These are phyloP conservation scores for Ceratonia siliqua DNA, from an alignment of 306 rosid genomes.

Conservation along the genomic window DNA sequence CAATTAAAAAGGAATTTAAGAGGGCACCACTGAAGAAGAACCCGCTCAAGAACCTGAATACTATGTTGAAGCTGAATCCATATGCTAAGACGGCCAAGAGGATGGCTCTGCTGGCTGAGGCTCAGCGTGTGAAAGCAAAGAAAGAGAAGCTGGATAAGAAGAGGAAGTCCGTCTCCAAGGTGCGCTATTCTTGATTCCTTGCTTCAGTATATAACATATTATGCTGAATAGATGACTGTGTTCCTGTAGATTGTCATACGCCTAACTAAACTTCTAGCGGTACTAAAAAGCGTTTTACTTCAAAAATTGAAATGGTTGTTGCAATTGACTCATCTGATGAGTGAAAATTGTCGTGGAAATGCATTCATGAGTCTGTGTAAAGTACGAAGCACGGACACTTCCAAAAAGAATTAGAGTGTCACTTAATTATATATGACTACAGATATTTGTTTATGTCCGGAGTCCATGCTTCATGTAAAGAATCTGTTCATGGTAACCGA, in stretches of 20 bases:
- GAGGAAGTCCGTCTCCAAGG: slow-evolving; percentile 57
- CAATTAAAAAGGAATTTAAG: slow-evolving; percentile 54
- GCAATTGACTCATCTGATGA: neutral
- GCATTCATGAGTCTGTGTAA: neutral
- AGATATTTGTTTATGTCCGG: too few relatives aligned
- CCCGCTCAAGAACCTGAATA: slow-evolving; percentile 62
- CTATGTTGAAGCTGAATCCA: slow-evolving; percentile 60
- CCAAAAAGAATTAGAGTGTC: too few relatives aligned
- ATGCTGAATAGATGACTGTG: neutral
- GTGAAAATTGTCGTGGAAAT: neutral
- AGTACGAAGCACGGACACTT: neutral
- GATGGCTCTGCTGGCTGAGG: slow-evolving; percentile 67
- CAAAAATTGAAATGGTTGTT: neutral
- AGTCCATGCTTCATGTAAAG: neutral
- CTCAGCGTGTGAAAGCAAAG: slow-evolving; percentile 63
- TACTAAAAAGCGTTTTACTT: slow-evolving; percentile 37
- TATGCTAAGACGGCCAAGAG: slow-evolving; percentile 71
- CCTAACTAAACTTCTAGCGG: slow-evolving; percentile 24
- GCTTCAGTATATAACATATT: neutral
- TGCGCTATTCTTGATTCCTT: slow-evolving; percentile 8
- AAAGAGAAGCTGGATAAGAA: slow-evolving; percentile 67
- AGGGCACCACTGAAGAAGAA: slow-evolving; percentile 69
- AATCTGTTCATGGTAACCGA: slow-evolving; percentile 18
- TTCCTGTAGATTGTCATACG: slow-evolving; percentile 42
- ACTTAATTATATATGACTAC: too few relatives aligned